Percentiles rank a stretch among this genome's conserved stretches.
phyloP scores from a whole-genome alignment of 2,329 filamentous ascomycete species.

The Ceratocystis variospora region DNA sequence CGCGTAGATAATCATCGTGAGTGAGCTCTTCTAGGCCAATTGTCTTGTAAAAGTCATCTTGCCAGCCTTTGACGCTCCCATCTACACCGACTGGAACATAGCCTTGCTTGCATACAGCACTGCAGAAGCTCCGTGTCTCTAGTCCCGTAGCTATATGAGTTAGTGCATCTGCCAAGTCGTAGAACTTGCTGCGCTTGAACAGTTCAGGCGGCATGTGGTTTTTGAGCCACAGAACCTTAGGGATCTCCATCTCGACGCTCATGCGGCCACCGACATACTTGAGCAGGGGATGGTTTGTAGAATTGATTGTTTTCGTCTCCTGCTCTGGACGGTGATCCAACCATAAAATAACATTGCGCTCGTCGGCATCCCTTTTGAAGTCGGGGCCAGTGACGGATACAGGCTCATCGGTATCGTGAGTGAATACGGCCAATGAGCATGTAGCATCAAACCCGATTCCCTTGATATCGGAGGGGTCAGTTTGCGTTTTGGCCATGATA shows the following conservation, averaged over 20 bases:
- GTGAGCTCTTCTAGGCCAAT: conserved; percentile 79
- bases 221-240: conserved; percentile 96
- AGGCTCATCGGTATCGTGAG: conserved; percentile 77
- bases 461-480: conserved; percentile 60
- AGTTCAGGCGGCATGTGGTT: conserved; percentile 90
- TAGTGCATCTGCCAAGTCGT: conserved; percentile 82
- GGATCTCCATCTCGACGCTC: conserved; percentile 99
- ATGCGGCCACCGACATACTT: conserved; percentile 95
- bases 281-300: conserved; percentile 79
- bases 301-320: conserved; percentile 88
- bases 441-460: conserved; percentile 97
- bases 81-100: conserved; percentile 95
- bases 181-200: conserved; percentile 91
- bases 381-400: conserved; percentile 78
- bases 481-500: conserved; percentile 66
- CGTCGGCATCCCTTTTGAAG: conserved; percentile 61
- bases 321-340: conserved; percentile 85
- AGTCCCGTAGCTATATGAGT: conserved; percentile 89
- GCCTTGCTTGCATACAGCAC: conserved; percentile 92
- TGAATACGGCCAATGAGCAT: conserved; percentile 90
- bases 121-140: conserved; percentile 87
- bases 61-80: conserved; percentile 95
- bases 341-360: conserved; percentile 94
- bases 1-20: conserved; percentile 77
- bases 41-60: conserved; percentile 76